Evolutionary conservation across 2,329 filamentous ascomycete genomes (phyloP).

Genomic region (Colletotrichum chlorophyti): DNA sequence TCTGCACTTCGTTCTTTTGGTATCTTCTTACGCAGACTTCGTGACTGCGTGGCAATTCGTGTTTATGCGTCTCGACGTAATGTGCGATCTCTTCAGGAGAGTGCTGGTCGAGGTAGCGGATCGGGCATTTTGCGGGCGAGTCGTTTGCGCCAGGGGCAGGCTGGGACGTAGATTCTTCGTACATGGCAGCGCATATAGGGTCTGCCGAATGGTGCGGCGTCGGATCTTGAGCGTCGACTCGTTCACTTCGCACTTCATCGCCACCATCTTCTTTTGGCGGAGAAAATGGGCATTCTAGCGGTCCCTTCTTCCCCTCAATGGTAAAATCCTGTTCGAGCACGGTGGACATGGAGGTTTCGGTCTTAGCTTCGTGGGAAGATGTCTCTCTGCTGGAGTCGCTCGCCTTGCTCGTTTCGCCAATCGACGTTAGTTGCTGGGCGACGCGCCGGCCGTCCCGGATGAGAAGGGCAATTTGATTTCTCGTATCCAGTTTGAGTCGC

Average conservation of each 20-base stretch:
- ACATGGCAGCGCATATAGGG: conserved; percentile 70
- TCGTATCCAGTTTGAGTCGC: conserved; percentile 52
- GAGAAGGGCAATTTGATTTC: conserved; percentile 67
- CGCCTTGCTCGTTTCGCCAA: conserved; percentile 58
- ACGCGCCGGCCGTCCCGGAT: conserved; percentile 70
- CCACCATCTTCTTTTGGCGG: conserved; percentile 37
- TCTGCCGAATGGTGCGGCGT: conserved; percentile 59
- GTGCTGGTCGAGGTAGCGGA: conserved; percentile 90
- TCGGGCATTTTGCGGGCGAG: conserved; percentile 77
- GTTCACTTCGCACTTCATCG: conserved; percentile 3
- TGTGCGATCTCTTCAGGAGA: conserved; percentile 91
- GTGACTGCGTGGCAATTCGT: conserved; percentile 92
- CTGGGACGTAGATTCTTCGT: conserved; percentile 64
- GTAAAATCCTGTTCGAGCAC: conserved; percentile 90
- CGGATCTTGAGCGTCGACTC: conserved; percentile 41
- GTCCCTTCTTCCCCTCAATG: conserved; percentile 80
- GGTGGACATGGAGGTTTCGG: conserved; percentile 65
- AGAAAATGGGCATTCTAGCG: conserved; percentile 82
- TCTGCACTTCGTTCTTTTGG: conserved; percentile 84
- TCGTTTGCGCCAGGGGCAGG: conserved; percentile 55
- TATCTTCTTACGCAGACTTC: conserved; percentile 91
- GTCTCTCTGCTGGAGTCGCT: conserved; percentile 57
- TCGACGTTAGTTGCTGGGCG: conserved; percentile 57
- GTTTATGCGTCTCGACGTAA: conserved; percentile 95
- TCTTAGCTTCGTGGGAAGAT: conserved; percentile 50